Evolutionary conservation across 148 eudicot species (phyloP).

Genomic region (Rhododendron mucronatum): DNA sequence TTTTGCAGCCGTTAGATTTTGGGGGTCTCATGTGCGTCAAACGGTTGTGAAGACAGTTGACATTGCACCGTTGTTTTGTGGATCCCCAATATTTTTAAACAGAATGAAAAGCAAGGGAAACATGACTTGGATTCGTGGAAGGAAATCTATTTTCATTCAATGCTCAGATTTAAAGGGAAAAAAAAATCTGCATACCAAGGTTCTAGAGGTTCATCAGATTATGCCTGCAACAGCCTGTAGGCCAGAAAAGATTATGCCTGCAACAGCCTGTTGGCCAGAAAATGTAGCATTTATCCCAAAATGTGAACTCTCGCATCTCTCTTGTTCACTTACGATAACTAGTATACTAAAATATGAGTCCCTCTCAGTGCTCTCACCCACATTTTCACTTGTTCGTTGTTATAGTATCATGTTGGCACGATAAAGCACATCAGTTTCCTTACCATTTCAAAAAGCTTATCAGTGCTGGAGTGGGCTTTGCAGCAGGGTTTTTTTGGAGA

Average conservation of each 20-base stretch:
- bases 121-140: neutral
- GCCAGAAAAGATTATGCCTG: neutral
- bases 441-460: too few species aligned
- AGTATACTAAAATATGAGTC: too few species aligned
- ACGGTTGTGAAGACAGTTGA: neutral
- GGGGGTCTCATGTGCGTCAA: neutral
- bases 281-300: neutral
- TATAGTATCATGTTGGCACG: too few species aligned
- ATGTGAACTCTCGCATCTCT: neutral
- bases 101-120: neutral
- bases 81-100: neutral
- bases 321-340: neutral
- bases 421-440: too few species aligned
- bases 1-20: neutral
- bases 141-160: neutral
- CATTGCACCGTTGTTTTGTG: neutral
- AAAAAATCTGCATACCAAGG: neutral
- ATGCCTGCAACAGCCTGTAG: neutral
- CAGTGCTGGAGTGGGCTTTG: too few species aligned
- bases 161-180: neutral
- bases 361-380: too few species aligned
- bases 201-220: too few species aligned
- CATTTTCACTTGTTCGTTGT: too few species aligned
- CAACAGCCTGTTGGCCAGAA: neutral
- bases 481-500: neutral